These are phyloP conservation scores for Fomitiporia mediterranea DNA, from an alignment of 1,284 basidiomycete genomes.

Conservation along the genomic window DNA sequence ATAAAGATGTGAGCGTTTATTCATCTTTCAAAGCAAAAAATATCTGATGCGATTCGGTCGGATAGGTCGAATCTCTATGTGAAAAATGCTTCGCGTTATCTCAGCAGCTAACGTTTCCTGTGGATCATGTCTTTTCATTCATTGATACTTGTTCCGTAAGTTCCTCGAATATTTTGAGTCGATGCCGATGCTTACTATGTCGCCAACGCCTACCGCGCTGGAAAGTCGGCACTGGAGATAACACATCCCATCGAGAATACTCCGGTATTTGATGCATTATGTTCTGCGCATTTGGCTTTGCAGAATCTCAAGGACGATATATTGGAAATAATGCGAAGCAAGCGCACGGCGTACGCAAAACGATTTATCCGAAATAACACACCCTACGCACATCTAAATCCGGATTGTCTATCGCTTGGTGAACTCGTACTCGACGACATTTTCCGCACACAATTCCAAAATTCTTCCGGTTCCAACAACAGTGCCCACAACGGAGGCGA, in stretches of 20 bases:
- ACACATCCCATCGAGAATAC: slow-evolving; percentile 13
- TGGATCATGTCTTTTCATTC: slow-evolving; percentile 10
- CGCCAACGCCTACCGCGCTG: neutral
- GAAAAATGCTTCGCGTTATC: slow-evolving; percentile 9
- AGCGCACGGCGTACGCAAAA: slow-evolving; percentile 3
- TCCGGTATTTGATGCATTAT: slow-evolving; percentile 2
- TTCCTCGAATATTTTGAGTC: neutral
- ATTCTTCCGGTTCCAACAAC: neutral
- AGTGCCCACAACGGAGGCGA: neutral
- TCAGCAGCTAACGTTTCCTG: slow-evolving; percentile 6
- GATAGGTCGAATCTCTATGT: slow-evolving; percentile 5
- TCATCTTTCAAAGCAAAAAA: no score
- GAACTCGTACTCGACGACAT: slow-evolving; percentile 13
- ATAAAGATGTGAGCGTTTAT: slow-evolving; percentile 1
- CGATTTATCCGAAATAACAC: slow-evolving; percentile 1
- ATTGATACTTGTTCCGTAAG: slow-evolving; percentile 7
- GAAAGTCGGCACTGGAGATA: slow-evolving; percentile 1
- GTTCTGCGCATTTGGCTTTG: slow-evolving; percentile 1
- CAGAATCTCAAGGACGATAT: slow-evolving; percentile 5
- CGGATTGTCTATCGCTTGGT: slow-evolving; percentile 3
- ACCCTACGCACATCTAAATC: neutral
- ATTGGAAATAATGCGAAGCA: slow-evolving; percentile 9
- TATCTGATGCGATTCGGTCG: no score
- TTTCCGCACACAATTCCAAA: neutral
- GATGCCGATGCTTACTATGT: neutral